These are phyloP conservation scores for Mycena rosella DNA, from an alignment of 768 basidiomycete genomes.

Conservation along the genomic window DNA sequence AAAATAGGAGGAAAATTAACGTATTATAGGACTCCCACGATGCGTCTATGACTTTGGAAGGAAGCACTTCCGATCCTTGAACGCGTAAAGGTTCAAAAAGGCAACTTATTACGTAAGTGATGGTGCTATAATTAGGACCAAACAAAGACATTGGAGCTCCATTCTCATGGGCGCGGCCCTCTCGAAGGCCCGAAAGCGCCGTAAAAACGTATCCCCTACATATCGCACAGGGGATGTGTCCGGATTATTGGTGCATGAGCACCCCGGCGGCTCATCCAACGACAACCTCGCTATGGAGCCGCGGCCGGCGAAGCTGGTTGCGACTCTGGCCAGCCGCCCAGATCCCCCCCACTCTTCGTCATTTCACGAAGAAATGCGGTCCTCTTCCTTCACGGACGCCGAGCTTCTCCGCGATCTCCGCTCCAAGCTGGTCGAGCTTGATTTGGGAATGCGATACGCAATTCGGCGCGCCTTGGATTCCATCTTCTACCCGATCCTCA, in stretches of 20 bases:
- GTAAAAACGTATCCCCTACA: constrained; percentile 56
- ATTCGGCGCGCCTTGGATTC: constrained; percentile 22
- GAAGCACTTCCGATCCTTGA: background rate
- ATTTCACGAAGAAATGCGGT: background rate
- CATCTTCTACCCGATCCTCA: constrained; percentile 21
- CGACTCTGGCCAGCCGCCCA: background rate
- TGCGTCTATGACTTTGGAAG: no score
- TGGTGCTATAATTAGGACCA: background rate
- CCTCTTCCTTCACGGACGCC: constrained; percentile 3
- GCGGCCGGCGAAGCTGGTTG: no score
- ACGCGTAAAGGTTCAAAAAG: constrained; percentile 24
- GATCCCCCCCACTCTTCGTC: background rate
- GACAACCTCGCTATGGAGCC: constrained; percentile 3
- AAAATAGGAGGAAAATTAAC: no score
- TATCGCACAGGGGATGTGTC: background rate
- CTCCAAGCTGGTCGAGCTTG: constrained; percentile 19
- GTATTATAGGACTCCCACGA: no score
- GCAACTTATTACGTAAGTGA: background rate
- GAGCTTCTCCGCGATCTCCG: constrained; percentile 16
- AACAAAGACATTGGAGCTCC: background rate
- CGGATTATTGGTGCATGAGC: background rate
- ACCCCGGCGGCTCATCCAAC: background rate
- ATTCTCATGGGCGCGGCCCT: constrained; percentile 19
- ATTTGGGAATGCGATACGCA: constrained; percentile 22
- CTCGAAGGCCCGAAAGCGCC: constrained; percentile 38